Evolutionary conservation across 805 yeast species (phyloP).

Genomic region (Candida caryicola): DNA sequence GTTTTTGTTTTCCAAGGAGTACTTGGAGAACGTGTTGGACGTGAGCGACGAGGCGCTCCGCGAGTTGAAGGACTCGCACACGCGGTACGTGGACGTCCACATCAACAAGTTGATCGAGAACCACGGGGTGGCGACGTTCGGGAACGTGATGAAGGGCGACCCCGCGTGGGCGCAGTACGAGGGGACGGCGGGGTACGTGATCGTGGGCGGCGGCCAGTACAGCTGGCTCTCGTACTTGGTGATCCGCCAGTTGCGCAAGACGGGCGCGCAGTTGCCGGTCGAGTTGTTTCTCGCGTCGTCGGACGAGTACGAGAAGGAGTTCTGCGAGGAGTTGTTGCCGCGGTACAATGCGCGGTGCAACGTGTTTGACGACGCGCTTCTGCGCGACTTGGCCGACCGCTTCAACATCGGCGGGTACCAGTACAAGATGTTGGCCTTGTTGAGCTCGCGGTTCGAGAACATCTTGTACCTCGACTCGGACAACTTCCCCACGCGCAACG

Average conservation of each 20-base stretch:
- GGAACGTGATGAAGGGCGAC: slow-evolving; percentile 27
- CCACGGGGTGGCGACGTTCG: slow-evolving; percentile 31
- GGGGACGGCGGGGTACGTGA: slow-evolving; percentile 39
- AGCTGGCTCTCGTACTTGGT: slow-evolving; percentile 51
- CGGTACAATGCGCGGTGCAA: slow-evolving; percentile 46
- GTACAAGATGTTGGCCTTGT: slow-evolving; percentile 54
- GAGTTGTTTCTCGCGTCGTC: slow-evolving; percentile 48
- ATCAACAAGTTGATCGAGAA: slow-evolving; percentile 27
- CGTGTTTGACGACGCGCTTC: slow-evolving; percentile 33
- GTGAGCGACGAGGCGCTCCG: slow-evolving; percentile 32
- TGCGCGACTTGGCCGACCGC: slow-evolving; percentile 10
- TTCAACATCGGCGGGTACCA: slow-evolving; percentile 46
- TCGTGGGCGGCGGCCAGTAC: slow-evolving; percentile 53
- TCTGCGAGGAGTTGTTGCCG: slow-evolving; percentile 46
- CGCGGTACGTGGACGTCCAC: slow-evolving; percentile 28
- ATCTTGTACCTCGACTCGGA: slow-evolving; percentile 52
- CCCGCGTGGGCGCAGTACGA: slow-evolving; percentile 40
- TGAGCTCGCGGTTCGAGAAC: slow-evolving; percentile 56
- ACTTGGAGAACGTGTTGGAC: slow-evolving; percentile 43
- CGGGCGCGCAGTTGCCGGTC: slow-evolving; percentile 47
- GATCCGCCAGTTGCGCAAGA: slow-evolving; percentile 43
- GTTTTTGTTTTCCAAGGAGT: slow-evolving; percentile 45
- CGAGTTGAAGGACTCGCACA: slow-evolving; percentile 38
- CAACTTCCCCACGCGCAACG: slow-evolving; percentile 42
- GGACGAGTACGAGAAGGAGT: slow-evolving; percentile 44